These are phyloP conservation scores for Baorangia bicolor DNA, from an alignment of 768 basidiomycete genomes.

Conservation along the genomic window DNA sequence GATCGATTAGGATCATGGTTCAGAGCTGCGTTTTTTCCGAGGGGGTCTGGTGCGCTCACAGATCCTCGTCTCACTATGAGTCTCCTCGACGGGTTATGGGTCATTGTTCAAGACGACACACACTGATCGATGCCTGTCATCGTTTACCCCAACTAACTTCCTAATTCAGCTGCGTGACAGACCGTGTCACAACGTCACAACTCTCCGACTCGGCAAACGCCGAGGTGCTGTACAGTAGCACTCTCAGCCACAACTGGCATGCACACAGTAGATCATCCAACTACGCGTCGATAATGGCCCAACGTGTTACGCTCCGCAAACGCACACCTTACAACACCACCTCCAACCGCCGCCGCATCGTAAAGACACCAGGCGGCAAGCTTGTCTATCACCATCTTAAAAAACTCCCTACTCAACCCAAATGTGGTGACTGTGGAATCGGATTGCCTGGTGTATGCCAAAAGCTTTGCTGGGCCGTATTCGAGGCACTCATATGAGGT, in stretches of 20 bases:
- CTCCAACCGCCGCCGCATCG: slow-evolving; percentile 90
- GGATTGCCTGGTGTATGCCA: slow-evolving; percentile 90
- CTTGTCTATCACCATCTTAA: slow-evolving; percentile 98
- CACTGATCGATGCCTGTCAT: neutral
- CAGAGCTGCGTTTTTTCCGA: slow-evolving; percentile 50
- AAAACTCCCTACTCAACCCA: slow-evolving; percentile 88
- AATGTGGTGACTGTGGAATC: slow-evolving; percentile 98
- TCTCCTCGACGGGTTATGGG: slow-evolving; percentile 21
- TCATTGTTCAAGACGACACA: slow-evolving; percentile 10
- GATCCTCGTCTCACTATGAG: slow-evolving; percentile 67
- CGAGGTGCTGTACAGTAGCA: slow-evolving; percentile 24
- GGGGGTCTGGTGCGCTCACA: slow-evolving; percentile 65
- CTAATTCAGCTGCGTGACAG: slow-evolving; percentile 2
- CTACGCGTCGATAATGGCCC: slow-evolving; percentile 66
- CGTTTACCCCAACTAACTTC: slow-evolving; percentile 1
- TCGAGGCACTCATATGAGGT: neutral
- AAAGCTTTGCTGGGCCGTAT: neutral
- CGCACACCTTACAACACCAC: slow-evolving; percentile 97
- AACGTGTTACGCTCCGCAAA: slow-evolving; percentile 99
- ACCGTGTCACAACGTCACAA: neutral
- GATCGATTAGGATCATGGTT: slow-evolving; percentile 54
- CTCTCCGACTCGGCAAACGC: slow-evolving; percentile 9
- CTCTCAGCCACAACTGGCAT: slow-evolving; percentile 19
- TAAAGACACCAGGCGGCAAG: slow-evolving; percentile 98
- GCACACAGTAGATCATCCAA: neutral